phyloP scores from a whole-genome alignment of 441 rosid genomes.

The Pelargonium hybrid region DNA sequence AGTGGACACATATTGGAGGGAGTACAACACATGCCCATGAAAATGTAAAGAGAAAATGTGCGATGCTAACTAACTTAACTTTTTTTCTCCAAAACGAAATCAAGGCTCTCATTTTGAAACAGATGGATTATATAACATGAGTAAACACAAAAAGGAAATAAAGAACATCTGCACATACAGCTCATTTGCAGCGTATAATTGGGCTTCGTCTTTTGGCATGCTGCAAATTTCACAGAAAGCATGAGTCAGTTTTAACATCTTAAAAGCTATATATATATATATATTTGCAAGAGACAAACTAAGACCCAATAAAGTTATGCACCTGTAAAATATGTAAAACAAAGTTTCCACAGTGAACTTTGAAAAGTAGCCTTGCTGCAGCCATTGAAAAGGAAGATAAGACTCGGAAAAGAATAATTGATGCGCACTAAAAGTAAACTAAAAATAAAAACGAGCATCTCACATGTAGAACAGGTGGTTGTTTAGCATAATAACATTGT shows the following conservation, averaged over 20 bases:
- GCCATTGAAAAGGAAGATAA: slow-evolving; percentile 16
- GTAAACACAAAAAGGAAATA: neutral
- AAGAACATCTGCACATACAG: slow-evolving; percentile 46
- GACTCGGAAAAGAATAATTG: slow-evolving; percentile 5
- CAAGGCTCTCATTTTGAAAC: no score
- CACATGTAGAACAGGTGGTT: slow-evolving; percentile 66
- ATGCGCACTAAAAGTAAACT: neutral
- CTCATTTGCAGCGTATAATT: slow-evolving; percentile 80
- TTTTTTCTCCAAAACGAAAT: no score
- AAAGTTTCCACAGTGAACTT: slow-evolving; percentile 68
- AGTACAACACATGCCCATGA: no score
- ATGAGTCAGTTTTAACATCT: slow-evolving; percentile 2
- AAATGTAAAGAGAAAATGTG: no score
- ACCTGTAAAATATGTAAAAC: slow-evolving; percentile 92
- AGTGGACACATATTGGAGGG: no score
- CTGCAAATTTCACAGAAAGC: slow-evolving; percentile 31
- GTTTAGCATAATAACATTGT: slow-evolving; percentile 67
- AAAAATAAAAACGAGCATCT: slow-evolving; percentile 21
- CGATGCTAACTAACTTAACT: no score
- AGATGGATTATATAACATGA: neutral
- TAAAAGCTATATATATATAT: neutral
- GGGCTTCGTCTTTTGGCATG: slow-evolving; percentile 98
- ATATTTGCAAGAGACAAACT: neutral
- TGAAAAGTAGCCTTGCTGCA: slow-evolving; percentile 77
- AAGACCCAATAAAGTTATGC: slow-evolving; percentile 11